Base-by-base conservation (phyloP, 1,284 basidiomycete genomes). In the Trametes pubescens region DNA sequence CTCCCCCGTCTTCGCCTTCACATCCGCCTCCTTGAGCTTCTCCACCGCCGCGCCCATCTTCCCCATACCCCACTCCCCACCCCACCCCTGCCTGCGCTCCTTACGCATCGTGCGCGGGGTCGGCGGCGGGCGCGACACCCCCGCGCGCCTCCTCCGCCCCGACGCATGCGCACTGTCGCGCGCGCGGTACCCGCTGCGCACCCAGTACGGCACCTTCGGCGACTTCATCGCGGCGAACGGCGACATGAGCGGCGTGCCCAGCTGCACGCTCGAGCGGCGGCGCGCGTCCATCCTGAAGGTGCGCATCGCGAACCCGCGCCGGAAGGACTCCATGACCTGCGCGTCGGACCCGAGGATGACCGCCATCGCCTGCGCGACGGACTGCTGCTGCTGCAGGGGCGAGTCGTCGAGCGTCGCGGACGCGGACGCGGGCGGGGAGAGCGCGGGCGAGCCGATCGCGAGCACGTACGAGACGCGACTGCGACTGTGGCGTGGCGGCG, bases 21-120 rank as follows among this genome's bases (percentile, higher is more conserved):
- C 4, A 13, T 24, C 35, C 4, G 51, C 51, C 61, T 72, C 65
- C 65, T 66, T 71, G 64, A 74, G 54, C 59, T 68, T 64, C 40
- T 68, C 72, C 16, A 73, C 71, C 32, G 65, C 60, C 14, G 58
- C 58, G 4, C 64, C 67, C 58, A 74, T 65, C 59, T 58, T 68
- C 9, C 72, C 72, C 37, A 64, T 47, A 38, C 69, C 64, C 75
- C 74, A 75, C 55, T 67, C 51, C 22, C 75, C 75, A 7, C 73
- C 72, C 75, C 74, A 76, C 1, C 75, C 75, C 65, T 73, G 72
- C 48, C 75, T 68, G 18, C 73, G 65, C 61, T 76, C 73, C 32
- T 65, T 66, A 2, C 73, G 54, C 37, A 69, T 60, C 59, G 74
- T 75, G 4, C 71, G 60, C 26, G 74, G 74, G 9, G 74, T 76